These are phyloP conservation scores for Fagopyrum homotropicum DNA, from an alignment of 148 eudicot species.

Conservation along the genomic window DNA sequence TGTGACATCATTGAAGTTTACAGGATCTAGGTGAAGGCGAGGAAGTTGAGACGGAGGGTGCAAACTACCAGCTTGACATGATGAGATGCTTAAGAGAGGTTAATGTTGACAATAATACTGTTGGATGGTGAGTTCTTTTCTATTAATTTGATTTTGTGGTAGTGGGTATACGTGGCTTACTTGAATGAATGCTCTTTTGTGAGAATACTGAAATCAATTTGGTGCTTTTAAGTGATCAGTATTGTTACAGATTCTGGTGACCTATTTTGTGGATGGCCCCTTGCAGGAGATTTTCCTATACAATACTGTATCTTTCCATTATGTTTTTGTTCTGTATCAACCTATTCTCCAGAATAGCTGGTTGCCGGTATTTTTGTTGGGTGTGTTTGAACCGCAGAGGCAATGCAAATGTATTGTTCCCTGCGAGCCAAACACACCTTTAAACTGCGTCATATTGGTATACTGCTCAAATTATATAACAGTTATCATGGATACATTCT, in stretches of 20 bases:
- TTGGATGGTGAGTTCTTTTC: conserved; percentile 70
- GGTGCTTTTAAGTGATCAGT: background rate
- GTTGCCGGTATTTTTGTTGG: background rate
- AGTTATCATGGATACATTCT: background rate
- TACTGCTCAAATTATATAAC: background rate
- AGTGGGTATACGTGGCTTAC: background rate
- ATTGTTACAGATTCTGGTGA: background rate
- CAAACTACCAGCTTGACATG: conserved; percentile 94
- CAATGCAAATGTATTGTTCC: too few species aligned
- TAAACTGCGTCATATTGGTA: background rate
- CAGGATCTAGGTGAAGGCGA: conserved; percentile 92
- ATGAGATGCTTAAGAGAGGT: conserved; percentile 99
- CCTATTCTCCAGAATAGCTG: background rate
- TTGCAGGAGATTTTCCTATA: background rate
- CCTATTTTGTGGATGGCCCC: background rate
- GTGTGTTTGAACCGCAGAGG: too few species aligned
- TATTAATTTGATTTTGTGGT: background rate
- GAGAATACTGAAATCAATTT: background rate
- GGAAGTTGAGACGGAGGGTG: conserved; percentile 97
- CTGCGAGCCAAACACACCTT: too few species aligned
- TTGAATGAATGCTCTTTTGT: background rate
- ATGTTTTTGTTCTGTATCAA: background rate
- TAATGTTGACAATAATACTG: conserved; percentile 97
- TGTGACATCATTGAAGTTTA: background rate
- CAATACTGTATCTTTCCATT: background rate